A percentile compares a stretch with the other conserved stretches of the same genome.
These are phyloP conservation scores for Vicia faba DNA, from an alignment of 306 rosid species.

Conservation along the genomic window DNA sequence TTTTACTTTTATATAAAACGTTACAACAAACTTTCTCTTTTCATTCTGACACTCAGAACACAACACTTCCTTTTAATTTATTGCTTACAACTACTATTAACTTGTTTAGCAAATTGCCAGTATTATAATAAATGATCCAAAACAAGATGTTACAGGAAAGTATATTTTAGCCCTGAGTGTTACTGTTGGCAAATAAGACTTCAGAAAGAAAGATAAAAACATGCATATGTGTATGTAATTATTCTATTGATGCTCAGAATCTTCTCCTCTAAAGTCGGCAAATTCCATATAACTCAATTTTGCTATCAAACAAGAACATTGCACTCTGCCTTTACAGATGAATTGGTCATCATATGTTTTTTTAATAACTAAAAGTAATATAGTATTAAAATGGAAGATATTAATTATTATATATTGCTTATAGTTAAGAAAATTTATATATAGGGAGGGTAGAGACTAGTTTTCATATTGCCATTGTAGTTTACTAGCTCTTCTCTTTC, in stretches of 20 bases:
- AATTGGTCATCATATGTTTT: constrained; percentile 25
- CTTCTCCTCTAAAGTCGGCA: constrained; percentile 45
- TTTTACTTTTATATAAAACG: background rate
- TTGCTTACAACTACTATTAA: background rate
- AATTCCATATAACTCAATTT: constrained; percentile 22
- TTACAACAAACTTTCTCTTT: background rate
- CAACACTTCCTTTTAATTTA: constrained; percentile 10
- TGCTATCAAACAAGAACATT: constrained; percentile 36
- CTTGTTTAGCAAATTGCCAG: background rate
- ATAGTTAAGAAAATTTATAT: constrained; percentile 2
- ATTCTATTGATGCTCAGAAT: constrained; percentile 26
- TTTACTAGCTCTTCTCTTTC: constrained; percentile 17
- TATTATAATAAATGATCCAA: constrained; percentile 1
- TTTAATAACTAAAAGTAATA: background rate
- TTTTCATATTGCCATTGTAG: constrained; percentile 11
- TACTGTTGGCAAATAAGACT: constrained; percentile 34
- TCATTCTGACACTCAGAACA: background rate
- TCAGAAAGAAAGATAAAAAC: background rate
- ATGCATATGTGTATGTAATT: background rate
- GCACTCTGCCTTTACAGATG: constrained; percentile 29
- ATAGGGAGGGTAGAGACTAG: constrained; percentile 34
- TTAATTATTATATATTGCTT: background rate
- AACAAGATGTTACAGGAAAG: background rate
- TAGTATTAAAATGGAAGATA: background rate
- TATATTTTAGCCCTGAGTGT: constrained; percentile 32